Percentiles rank a stretch among this genome's conserved stretches.
These are phyloP conservation scores for Paraphoma sp. DNA, from an alignment of 2,329 filamentous ascomycete genomes.

Conservation along the genomic window DNA sequence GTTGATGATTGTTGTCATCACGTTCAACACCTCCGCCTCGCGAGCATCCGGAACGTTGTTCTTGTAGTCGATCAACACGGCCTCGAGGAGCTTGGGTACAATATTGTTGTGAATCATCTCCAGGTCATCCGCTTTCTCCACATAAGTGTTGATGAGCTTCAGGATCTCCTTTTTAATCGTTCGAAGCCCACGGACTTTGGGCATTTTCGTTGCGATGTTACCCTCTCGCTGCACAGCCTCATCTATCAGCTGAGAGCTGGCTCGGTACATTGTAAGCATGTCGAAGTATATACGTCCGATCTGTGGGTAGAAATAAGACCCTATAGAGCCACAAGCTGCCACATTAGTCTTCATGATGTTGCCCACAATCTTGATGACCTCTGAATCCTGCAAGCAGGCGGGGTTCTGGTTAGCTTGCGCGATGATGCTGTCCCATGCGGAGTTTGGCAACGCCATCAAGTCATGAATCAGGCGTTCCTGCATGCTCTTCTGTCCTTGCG, in stretches of 20 bases:
- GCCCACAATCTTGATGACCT: conserved; percentile 97
- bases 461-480: conserved; percentile 92
- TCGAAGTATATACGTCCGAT: conserved; percentile 97
- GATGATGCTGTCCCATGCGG: conserved; percentile 96
- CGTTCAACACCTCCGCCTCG: conserved; percentile 94
- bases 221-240: conserved; percentile 87
- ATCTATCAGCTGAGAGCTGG: conserved; percentile 94
- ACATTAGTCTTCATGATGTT: conserved; percentile 99
- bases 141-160: conserved; percentile 97
- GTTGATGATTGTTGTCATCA: conserved; percentile 96
- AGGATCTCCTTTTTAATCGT: conserved; percentile 99
- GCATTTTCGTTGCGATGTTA: conserved; percentile 95
- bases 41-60: conserved; percentile 94
- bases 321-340: conserved; percentile 95
- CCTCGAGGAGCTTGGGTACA: conserved; percentile 93
- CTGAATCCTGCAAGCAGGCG: conserved; percentile 83
- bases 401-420: conserved; percentile 84
- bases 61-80: conserved; percentile 94
- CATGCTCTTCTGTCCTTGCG: conserved; percentile 91
- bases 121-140: conserved; percentile 96
- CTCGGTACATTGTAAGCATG: conserved; percentile 99
- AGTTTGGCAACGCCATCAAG: conserved; percentile 91
- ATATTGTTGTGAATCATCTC: conserved; percentile 93
- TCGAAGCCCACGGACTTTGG: conserved; percentile 89
- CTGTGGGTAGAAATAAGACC: conserved; percentile 96